A percentile compares a stretch with the other conserved stretches of the same genome.
Evolutionary conservation across 495 filamentous ascomycete species (phyloP).

Genomic region (Penicillium nucicola): DNA sequence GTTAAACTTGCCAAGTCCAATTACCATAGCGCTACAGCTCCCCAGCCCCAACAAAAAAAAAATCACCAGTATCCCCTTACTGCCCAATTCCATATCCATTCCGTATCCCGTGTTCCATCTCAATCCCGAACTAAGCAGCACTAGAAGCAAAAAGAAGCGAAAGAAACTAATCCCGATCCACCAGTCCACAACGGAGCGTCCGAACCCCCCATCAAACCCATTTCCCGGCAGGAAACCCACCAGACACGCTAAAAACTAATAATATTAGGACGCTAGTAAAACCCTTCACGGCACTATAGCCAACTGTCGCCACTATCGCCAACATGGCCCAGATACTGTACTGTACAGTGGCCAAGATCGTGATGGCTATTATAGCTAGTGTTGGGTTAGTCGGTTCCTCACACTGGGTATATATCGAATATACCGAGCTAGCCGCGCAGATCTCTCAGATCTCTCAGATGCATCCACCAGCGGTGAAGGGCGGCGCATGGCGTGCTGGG

Average conservation of each 20-base stretch:
- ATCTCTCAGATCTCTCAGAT: conserved; percentile 21
- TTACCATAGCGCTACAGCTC: too few relatives aligned
- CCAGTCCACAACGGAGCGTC: too few relatives aligned
- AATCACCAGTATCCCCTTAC: not conserved
- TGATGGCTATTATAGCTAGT: too few relatives aligned
- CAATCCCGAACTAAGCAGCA: too few relatives aligned
- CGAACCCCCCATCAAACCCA: too few relatives aligned
- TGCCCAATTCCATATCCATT: not conserved
- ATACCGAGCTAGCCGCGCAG: conserved; percentile 27
- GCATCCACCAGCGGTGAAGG: conserved; percentile 23
- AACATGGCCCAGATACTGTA: too few relatives aligned
- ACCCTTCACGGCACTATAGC: conserved; percentile 13
- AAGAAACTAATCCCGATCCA: not conserved
- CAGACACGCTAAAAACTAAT: too few relatives aligned
- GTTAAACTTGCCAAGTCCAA: too few relatives aligned
- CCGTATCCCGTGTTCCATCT: not conserved
- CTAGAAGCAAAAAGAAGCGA: not conserved
- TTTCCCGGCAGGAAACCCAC: too few relatives aligned
- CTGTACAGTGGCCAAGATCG: too few relatives aligned
- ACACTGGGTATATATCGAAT: not conserved
- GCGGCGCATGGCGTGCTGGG: not conserved
- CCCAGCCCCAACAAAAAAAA: too few relatives aligned
- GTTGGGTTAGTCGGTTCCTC: too few relatives aligned
- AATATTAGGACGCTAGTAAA: not conserved
- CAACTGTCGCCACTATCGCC: conserved; percentile 3